Evolutionary conservation across 1,139 yeast species (phyloP), one percentile per base, ranked within the genome.

Genomic region (Yamadazyma diddensiae): DNA sequence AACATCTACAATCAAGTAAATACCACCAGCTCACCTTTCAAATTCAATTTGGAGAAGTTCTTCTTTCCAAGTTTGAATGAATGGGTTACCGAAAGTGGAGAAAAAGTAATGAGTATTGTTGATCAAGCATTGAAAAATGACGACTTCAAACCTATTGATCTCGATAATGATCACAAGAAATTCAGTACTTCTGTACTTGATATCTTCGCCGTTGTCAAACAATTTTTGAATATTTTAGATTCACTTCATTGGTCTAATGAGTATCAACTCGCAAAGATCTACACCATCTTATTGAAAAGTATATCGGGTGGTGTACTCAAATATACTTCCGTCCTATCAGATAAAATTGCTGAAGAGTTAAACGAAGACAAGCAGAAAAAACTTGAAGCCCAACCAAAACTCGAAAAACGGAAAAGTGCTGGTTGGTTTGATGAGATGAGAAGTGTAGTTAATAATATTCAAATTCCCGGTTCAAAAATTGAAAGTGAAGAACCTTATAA

Each of bases 141-240:
- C 49, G 49, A 49, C 0, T 82, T 80, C 54, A 58, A 65, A 38
- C 79, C 83, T 0, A 55, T 79, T 12, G 75, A 76, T 43, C 46
- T 67, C 3, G 67, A 60, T 0, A 56, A 50, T 18, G 70, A 67
- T 31, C 53, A 55, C 8, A 62, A 62, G 35, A 65, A 40, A 38
- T 63, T 47, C 34, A 65, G 71, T 36, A 63, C 77, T 1, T 82
- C 92, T 0, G 84, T 83, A 2, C 54, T 73, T 18, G 94, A 85
- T 50, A 70, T 82, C 15, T 81, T 83, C 52, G 66, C 77, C 6
- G 65, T 84, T 49, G 70, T 84, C 29, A 73, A 73, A 39, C 79
- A 80, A 37, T 74, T 77, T 13, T 51, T 83, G 15, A 57, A 60
- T 6, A 63, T 82, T 12, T 59, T 86, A 30, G 66, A 63, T n/a